phyloP scores from a whole-genome alignment of 176 grass and related monocot species.

The Cenchrus fungigraminus region DNA sequence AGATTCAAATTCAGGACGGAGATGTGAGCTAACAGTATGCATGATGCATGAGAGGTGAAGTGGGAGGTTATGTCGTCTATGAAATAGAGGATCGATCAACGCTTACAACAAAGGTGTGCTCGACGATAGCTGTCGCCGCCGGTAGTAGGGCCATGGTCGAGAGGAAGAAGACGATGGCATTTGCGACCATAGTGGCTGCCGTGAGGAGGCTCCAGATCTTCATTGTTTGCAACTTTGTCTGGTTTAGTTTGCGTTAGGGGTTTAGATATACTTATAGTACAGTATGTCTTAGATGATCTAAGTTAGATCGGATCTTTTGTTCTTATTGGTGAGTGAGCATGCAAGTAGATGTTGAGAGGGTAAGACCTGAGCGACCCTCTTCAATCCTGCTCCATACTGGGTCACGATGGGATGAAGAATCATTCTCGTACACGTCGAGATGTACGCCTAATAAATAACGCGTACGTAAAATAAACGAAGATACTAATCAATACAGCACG shows the following conservation, averaged over 20 bases:
- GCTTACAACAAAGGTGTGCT: neutral
- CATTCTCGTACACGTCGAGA: too few species aligned
- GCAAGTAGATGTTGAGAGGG: too few species aligned
- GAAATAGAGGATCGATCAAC: neutral
- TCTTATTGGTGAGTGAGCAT: too few species aligned
- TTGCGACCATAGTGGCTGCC: neutral
- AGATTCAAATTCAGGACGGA: neutral
- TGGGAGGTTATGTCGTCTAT: neutral
- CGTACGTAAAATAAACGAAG: too few species aligned
- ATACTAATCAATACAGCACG: too few species aligned
- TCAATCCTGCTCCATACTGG: too few species aligned
- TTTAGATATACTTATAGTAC: neutral
- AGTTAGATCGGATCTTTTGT: too few species aligned
- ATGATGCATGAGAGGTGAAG: neutral
- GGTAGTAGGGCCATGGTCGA: neutral
- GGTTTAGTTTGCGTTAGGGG: too few species aligned
- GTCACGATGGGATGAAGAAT: too few species aligned
- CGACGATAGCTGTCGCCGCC: neutral
- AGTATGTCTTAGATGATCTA: too few species aligned
- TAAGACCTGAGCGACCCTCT: too few species aligned
- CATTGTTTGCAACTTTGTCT: neutral
- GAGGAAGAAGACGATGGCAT: neutral
- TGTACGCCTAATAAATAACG: too few species aligned
- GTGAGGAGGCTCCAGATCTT: neutral
- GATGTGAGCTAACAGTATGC: neutral